Conservation (phyloP, 2,329 filamentous ascomycete genomes). For the Leptographium radiaticola region DNA sequence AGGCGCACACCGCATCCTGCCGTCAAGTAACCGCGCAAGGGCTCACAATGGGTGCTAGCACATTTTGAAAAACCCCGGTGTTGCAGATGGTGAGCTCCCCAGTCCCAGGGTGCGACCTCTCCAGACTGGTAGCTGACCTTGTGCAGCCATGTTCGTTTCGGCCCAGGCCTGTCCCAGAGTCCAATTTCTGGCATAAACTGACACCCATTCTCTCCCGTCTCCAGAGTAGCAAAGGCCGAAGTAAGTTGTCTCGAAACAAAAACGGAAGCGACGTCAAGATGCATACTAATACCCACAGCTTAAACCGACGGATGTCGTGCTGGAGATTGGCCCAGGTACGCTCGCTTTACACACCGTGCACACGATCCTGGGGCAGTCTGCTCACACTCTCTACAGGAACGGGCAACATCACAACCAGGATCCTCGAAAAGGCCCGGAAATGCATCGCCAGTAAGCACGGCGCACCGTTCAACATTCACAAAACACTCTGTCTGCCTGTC, state of each 20-base stretch:
- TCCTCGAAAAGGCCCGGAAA: constrained; percentile 76
- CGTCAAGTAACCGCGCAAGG: no score
- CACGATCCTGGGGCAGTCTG: neutral
- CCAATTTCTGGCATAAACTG: neutral
- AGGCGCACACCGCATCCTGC: neutral
- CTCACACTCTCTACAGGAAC: constrained; percentile 57
- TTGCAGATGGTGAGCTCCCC: constrained; percentile 9
- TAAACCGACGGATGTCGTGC: constrained; percentile 79
- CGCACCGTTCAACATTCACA: neutral
- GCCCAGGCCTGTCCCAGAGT: no score
- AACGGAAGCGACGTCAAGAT: neutral
- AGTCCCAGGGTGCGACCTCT: no score
- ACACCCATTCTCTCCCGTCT: neutral
- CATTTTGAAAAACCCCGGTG: constrained; percentile 55
- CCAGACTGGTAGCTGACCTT: neutral
- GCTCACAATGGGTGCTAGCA: constrained; percentile 29
- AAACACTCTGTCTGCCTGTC: neutral
- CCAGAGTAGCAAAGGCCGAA: constrained; percentile 12
- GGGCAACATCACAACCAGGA: constrained; percentile 75
- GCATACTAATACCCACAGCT: constrained; percentile 40
- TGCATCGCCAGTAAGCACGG: constrained; percentile 38
- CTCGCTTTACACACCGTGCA: neutral
- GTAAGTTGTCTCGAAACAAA: neutral
- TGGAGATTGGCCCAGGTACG: constrained; percentile 81
- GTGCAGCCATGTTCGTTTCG: constrained; percentile 1